Evolutionary conservation across 2,329 filamentous ascomycete species (phyloP).

Genomic region (Cladosporium colombiae): DNA sequence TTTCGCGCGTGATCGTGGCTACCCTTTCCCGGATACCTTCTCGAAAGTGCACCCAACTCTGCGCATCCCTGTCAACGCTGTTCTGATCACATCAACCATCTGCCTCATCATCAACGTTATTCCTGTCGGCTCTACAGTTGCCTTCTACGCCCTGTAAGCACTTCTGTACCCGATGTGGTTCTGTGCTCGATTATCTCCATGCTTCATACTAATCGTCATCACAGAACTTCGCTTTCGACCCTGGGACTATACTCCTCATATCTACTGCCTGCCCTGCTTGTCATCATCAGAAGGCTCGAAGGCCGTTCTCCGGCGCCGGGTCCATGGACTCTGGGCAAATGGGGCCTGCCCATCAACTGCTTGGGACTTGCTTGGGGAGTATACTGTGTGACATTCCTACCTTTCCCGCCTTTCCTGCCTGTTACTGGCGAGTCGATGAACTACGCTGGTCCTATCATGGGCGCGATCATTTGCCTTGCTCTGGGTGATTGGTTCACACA

Average conservation of each 20-base stretch:
- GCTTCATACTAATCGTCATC: not conserved
- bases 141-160: slow-evolving; percentile 23
- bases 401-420: slow-evolving; percentile 21
- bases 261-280: slow-evolving; percentile 35
- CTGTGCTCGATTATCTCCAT: slow-evolving; percentile 32
- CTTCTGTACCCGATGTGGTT: slow-evolving; percentile 35
- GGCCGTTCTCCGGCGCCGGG: slow-evolving; percentile 12
- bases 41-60: slow-evolving; percentile 33
- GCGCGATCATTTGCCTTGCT: slow-evolving; percentile 21
- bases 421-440: slow-evolving; percentile 24
- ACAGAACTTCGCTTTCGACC: not conserved
- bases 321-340: slow-evolving; percentile 21
- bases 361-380: slow-evolving; percentile 42
- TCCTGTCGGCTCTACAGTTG: slow-evolving; percentile 41
- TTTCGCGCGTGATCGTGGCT: slow-evolving; percentile 4
- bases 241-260: not conserved
- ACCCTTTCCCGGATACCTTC: slow-evolving; percentile 3
- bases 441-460: slow-evolving; percentile 22
- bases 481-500: slow-evolving; percentile 21
- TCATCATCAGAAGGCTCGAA: slow-evolving; percentile 23
- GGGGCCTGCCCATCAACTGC: slow-evolving; percentile 22
- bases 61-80: slow-evolving; percentile 41
- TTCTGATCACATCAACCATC: slow-evolving; percentile 38
- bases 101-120: slow-evolving; percentile 40
- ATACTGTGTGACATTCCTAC: slow-evolving; percentile 36